Base-by-base conservation (phyloP, 2,329 filamentous ascomycete genomes). In the Stemphylium vesicarium region DNA sequence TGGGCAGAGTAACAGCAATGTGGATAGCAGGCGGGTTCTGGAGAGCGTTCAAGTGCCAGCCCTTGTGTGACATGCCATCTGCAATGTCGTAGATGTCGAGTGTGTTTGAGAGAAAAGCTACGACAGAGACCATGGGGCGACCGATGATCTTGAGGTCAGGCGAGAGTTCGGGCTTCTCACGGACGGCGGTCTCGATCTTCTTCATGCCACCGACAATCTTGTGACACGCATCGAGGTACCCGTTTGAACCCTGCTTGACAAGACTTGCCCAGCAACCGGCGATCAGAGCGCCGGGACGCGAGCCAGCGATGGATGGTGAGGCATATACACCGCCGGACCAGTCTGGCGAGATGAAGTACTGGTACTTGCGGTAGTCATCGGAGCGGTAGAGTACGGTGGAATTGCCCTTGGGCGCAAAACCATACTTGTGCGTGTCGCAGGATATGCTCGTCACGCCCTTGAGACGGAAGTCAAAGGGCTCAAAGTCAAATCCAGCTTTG, bases 351-450 rank as follows among this genome's bases (percentile, higher is more conserved):
- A 99, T 89, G 77, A 96, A 99, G 82, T 99, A 99, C 78, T 99
- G 95, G 77, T 96, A 94, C 53, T 87, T 86, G 65, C 95, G 87
- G 63, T 96, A 85, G 41, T 85, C 80, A 31, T 88, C 84, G 40
- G 87, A 90, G 66, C 95, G 91, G 83, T 99, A 99, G 37, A 99
- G 83, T 12, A 96, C 84, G 1, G 92, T 95, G 47, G 90, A 95
- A 83, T 96, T 99, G 64, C 95, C 95, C 80, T 99, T 99, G 48
- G 95, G 95, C 1, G 95, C 95, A 73, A 99, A 99, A 33, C 95
- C 95, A 75, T 99, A 99, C 77, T 99, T 99, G 84, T 99, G 95
- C 2, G 95, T 99, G 75, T 99, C 95, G 75, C 93, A 96, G 64
- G 88, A 92, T 76, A 99, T 98, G 75, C 89, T 94, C 3, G 94